phyloP scores from a whole-genome alignment of 768 basidiomycete genomes.

The Amanita polypyramis region DNA sequence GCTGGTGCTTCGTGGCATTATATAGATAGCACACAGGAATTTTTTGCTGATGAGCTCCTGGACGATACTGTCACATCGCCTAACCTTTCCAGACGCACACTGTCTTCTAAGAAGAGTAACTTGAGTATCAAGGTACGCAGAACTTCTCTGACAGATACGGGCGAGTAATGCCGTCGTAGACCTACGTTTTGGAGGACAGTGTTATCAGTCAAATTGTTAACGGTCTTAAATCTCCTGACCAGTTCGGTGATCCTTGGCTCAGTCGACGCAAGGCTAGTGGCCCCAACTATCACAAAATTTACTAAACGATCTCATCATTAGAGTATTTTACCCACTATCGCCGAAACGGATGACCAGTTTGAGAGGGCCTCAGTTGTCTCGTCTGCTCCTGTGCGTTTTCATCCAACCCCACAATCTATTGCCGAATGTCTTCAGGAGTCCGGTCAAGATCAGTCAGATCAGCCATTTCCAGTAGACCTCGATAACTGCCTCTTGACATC shows the following conservation, averaged over 20 bases:
- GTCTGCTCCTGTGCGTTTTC: not conserved
- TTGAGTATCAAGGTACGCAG: slow-evolving; percentile 4
- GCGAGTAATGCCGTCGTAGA: not conserved
- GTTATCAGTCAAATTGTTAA: slow-evolving; percentile 2
- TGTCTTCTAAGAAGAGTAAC: slow-evolving; percentile 5
- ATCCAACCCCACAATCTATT: not conserved
- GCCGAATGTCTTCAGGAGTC: not conserved
- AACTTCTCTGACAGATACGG: not conserved
- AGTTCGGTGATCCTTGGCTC: not conserved
- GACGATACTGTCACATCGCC: not conserved
- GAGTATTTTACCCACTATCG: slow-evolving; percentile 3
- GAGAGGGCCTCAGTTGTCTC: not conserved
- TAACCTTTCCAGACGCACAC: not conserved
- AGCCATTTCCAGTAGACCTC: not conserved
- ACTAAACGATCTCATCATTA: not conserved
- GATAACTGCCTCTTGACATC: slow-evolving; percentile 1
- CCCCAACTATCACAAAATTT: not conserved
- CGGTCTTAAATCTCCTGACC: not conserved
- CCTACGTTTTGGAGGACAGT: not conserved
- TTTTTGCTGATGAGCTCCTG: not conserved
- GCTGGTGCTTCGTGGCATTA: not conserved
- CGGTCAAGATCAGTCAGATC: not conserved
- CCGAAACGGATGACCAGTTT: slow-evolving; percentile 2
- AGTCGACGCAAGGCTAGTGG: not conserved
- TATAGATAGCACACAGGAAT: not conserved